Percentiles rank a stretch among this genome's conserved stretches.
phyloP scores from a whole-genome alignment of 2,329 filamentous ascomycete species.

The Aspergillus candidus region DNA sequence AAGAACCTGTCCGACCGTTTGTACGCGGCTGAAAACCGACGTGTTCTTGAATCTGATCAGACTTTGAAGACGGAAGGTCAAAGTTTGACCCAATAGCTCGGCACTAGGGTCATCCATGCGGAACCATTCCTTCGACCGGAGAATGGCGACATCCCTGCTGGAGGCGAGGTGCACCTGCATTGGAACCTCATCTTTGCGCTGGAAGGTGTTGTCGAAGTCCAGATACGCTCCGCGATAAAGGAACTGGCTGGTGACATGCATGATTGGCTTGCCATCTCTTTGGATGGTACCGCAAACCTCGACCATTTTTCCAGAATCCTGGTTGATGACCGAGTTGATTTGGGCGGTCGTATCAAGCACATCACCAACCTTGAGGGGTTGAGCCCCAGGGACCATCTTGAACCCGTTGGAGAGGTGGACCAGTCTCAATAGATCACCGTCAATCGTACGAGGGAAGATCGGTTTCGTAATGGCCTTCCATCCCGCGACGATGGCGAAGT shows the following conservation, averaged over 20 bases:
- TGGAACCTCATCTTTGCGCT: slow-evolving; percentile 90
- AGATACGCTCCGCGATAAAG: slow-evolving; percentile 88
- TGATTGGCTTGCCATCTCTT: slow-evolving; percentile 75
- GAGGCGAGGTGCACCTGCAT: slow-evolving; percentile 87
- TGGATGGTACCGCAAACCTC: slow-evolving; percentile 97
- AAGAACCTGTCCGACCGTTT: slow-evolving; percentile 87
- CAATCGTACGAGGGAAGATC: slow-evolving; percentile 94
- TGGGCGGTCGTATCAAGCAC: slow-evolving; percentile 87
- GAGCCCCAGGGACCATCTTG: slow-evolving; percentile 93
- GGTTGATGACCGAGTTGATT: slow-evolving; percentile 96
- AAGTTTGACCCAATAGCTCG: slow-evolving; percentile 83
- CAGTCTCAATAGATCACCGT: slow-evolving; percentile 90
- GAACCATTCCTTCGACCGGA: slow-evolving; percentile 98
- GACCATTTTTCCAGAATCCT: slow-evolving; percentile 98
- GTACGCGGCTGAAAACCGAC: slow-evolving; percentile 81
- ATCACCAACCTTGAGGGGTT: slow-evolving; percentile 93
- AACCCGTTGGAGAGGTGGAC: slow-evolving; percentile 97
- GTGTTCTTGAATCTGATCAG: slow-evolving; percentile 92
- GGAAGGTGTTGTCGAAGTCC: slow-evolving; percentile 97
- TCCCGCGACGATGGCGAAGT: slow-evolving; percentile 95
- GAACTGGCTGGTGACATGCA: slow-evolving; percentile 99
- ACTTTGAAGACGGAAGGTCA: slow-evolving; percentile 93
- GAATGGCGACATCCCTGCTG: slow-evolving; percentile 84
- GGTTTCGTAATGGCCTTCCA: slow-evolving; percentile 99
- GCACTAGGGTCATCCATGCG: slow-evolving; percentile 75